Evolutionary conservation across 192 early-diverging fungal genomes (phyloP), one percentile per base, ranked within the genome.

Genomic region (Obelidium mucronatum): DNA sequence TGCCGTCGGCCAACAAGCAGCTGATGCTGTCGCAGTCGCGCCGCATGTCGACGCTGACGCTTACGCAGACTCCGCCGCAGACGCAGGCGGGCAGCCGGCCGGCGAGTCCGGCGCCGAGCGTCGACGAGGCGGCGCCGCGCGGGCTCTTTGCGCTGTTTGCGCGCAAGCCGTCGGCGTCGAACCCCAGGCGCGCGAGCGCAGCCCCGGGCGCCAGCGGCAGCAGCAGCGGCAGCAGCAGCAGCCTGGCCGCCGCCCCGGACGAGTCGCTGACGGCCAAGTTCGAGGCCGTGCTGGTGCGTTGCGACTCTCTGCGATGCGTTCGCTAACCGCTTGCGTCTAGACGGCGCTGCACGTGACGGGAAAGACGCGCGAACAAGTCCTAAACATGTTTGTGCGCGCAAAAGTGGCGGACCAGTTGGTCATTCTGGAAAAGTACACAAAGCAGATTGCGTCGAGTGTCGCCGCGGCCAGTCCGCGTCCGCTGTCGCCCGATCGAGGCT

Each of bases 341-440:
- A 48, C 11, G 44, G 19, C 44, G 26, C 63, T 72, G 34, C 24
- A 72, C 22, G 70, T 72, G 24, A 36, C 55, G 15, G 70, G 70
- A 22, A 72, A 59, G 37, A 72, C 52, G 24, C 52, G 70, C 5
- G 13, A 35, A 15, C 17, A 53, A n/a, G 54, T 72, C 17, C 13
- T 59, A 6, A 52, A 56, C 24, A 72, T 72, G 70, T 72, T 72
- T 58, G 19, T 22, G 1, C 52, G 54, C 30, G 59, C 70, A 36
- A 72, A 72, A 26, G 2, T 53, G 17, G 55, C 28, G 13, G 35
- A 72, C 56, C 55, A 72, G 33, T 5, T 58, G 58, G 70, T 55
- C 11, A 72, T 72, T 37, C 37, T 72, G 17, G 70, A 72, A 56
- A 72, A 72, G 55, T 72, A 72, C 70, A 58, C 58, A 35, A 30